Conservation (phyloP, 345 rosid genomes). For the Sonneratia caseolaris region DNA sequence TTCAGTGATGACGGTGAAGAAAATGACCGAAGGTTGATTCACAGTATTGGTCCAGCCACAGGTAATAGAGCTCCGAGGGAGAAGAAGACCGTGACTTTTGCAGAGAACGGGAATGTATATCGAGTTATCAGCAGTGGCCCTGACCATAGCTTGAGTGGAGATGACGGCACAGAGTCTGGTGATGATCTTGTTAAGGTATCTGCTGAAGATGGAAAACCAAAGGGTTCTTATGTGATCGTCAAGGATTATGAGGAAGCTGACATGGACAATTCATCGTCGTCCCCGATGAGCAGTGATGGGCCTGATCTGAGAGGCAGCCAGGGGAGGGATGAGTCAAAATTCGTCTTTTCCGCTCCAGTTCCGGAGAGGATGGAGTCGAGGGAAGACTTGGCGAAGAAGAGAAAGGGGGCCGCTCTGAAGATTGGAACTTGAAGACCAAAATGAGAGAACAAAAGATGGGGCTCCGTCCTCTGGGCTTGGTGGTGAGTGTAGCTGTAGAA, state of each 20-base stretch:
- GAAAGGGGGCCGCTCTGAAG: conserved; percentile 16
- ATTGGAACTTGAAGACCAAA: conserved; percentile 11
- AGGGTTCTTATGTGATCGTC: conserved; percentile 17
- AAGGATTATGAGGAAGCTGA: conserved; percentile 22
- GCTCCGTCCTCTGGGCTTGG: neutral
- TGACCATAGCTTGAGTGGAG: conserved; percentile 29
- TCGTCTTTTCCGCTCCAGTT: conserved; percentile 47
- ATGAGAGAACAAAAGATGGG: neutral
- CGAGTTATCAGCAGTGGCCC: conserved; percentile 19
- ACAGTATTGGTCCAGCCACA: neutral
- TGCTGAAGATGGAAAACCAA: conserved; percentile 22
- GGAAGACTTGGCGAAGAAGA: conserved; percentile 29
- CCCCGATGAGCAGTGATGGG: conserved; percentile 25
- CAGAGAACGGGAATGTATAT: conserved; percentile 42
- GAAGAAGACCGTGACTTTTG: conserved; percentile 44
- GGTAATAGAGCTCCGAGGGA: conserved; percentile 27
- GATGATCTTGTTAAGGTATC: conserved; percentile 23
- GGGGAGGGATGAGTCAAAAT: conserved; percentile 5
- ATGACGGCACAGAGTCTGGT: conserved; percentile 29
- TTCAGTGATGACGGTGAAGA: conserved; percentile 23
- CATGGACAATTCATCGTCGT: conserved; percentile 15
- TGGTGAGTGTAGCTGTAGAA: neutral
- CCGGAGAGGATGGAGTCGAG: conserved; percentile 64
- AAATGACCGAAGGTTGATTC: conserved; percentile 22
- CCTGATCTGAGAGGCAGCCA: conserved; percentile 8